Evolutionary conservation across 257 asterid species (phyloP), one percentile per base, ranked within the genome.

Genomic region (Nicotiana undulata): DNA sequence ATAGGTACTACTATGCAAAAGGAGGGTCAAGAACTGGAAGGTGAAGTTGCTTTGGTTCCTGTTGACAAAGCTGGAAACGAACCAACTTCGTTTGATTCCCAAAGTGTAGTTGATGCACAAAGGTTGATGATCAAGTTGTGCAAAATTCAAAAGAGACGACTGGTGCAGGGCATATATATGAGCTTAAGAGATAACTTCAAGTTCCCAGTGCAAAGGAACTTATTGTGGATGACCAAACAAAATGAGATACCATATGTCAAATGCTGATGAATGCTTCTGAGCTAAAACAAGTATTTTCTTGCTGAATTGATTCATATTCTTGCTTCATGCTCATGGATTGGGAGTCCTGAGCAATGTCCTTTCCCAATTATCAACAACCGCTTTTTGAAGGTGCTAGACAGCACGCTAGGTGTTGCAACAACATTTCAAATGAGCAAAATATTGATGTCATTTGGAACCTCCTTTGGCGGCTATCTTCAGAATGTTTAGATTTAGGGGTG

Each of bases 251-350:
- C 17, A 93, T 98, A 5, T 95, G 91, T 82, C 89, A 89, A 52
- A 95, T 95, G 99, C 86, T 95, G 88, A 63, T 86, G 63, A 91
- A 95, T 53, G 97, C 99, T 81, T 89, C 86, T 76, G 98, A 95
- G 55, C 77, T 92, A 2, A 91, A 90, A 88, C 93, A 93, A 82
- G 97, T 91, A 13, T 93, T 95, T 91, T 84, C 94, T 95, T 29
- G 79, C 76, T 56, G 89, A 90, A 82, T 66, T 95, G 89, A 61
- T 89, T 84, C 88, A 87, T 79, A 79, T 86, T 82, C 89, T 95
- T 66, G 87, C 82, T 58, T 76, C 84, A 56, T 63, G 91, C 51
- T 89, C 92, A 11, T 95, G 98, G 98, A 91, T 95, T 77, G 97
- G 97, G 44, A 91, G 90, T 79, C 89, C 90, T 31, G 86, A 81